phyloP scores from a whole-genome alignment of 2,329 filamentous ascomycete genomes.

The Fusarium incarnatum region DNA sequence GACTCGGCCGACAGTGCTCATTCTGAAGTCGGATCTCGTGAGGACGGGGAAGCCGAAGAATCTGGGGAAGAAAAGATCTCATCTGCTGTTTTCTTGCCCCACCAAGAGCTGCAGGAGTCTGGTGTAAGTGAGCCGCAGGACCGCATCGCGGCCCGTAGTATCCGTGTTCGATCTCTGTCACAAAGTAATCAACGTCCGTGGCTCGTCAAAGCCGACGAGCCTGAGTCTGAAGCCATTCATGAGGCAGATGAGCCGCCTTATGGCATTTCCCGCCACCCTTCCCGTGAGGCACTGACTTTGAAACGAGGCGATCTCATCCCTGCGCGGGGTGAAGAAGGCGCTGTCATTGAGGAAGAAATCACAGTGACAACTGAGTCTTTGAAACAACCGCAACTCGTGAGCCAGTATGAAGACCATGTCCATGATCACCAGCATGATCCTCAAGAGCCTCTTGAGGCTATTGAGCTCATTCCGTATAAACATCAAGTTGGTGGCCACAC shows the following conservation, averaged over 20 bases:
- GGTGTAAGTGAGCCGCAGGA: conserved; percentile 49
- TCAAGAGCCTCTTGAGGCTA: conserved; percentile 81
- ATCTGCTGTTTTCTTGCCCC: conserved; percentile 85
- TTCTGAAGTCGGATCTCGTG: conserved; percentile 52
- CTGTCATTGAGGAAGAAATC: conserved; percentile 56
- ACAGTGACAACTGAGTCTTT: conserved; percentile 51
- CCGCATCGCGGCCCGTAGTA: conserved; percentile 58
- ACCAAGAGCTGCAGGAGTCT: conserved; percentile 66
- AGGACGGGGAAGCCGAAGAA: conserved; percentile 58
- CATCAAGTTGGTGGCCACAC: conserved; percentile 98
- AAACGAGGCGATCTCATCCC: conserved; percentile 49
- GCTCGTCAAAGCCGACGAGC: conserved; percentile 69
- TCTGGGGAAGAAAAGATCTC: conserved; percentile 88
- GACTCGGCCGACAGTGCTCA: conserved; percentile 54
- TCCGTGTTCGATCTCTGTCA: conserved; percentile 58
- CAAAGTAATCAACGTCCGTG: conserved; percentile 60
- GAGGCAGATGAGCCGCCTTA: conserved; percentile 40
- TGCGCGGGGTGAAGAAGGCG: conserved; percentile 54
- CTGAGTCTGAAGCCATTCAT: conserved; percentile 51
- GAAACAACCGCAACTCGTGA: conserved; percentile 54
- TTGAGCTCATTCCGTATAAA: conserved; percentile 95
- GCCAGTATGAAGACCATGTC: conserved; percentile 60
- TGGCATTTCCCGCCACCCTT: conserved; percentile 43
- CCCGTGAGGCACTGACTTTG: conserved; percentile 48
- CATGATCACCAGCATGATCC: conserved; percentile 64